Evolutionary conservation across 2,329 filamentous ascomycete species (phyloP).

Genomic region (Thelonectria discophora): DNA sequence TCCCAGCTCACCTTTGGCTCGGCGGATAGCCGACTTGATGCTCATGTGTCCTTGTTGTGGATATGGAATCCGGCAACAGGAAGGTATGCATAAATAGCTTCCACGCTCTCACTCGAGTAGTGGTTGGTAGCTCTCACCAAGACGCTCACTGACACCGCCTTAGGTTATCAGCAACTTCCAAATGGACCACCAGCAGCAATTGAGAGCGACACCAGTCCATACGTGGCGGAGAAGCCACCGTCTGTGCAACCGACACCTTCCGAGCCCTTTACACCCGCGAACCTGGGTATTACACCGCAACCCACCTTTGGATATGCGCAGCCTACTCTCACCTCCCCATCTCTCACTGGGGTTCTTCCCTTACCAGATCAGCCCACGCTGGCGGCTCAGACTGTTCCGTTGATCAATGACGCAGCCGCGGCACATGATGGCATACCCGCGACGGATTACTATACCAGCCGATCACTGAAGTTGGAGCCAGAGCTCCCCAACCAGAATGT

Average conservation of each 20-base stretch:
- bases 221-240: slow-evolving; percentile 43
- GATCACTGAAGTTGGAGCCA: slow-evolving; percentile 35
- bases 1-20: slow-evolving; percentile 39
- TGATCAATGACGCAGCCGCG: slow-evolving; percentile 26
- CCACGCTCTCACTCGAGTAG: no score
- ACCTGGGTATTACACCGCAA: slow-evolving; percentile 28
- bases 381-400: slow-evolving; percentile 27
- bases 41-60: slow-evolving; percentile 47
- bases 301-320: slow-evolving; percentile 31
- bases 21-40: slow-evolving; percentile 43
- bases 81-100: slow-evolving; percentile 41
- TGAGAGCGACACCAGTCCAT: slow-evolving; percentile 46
- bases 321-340: slow-evolving; percentile 29
- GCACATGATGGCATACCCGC: slow-evolving; percentile 29
- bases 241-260: slow-evolving; percentile 35
- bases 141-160: slow-evolving; percentile 24
- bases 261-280: slow-evolving; percentile 30
- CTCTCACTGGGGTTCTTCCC: slow-evolving; percentile 36
- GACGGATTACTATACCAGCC: slow-evolving; percentile 33
- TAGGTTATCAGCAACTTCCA: slow-evolving; percentile 49
- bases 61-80: slow-evolving; percentile 38
- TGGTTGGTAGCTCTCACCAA: no score
- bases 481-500: slow-evolving; percentile 30
- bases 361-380: slow-evolving; percentile 33
- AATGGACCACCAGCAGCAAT: slow-evolving; percentile 34